A percentile compares a stretch with the other conserved stretches of the same genome.
phyloP scores from a whole-genome alignment of 495 filamentous ascomycete species.

The Talaromyces proteolyticus region DNA sequence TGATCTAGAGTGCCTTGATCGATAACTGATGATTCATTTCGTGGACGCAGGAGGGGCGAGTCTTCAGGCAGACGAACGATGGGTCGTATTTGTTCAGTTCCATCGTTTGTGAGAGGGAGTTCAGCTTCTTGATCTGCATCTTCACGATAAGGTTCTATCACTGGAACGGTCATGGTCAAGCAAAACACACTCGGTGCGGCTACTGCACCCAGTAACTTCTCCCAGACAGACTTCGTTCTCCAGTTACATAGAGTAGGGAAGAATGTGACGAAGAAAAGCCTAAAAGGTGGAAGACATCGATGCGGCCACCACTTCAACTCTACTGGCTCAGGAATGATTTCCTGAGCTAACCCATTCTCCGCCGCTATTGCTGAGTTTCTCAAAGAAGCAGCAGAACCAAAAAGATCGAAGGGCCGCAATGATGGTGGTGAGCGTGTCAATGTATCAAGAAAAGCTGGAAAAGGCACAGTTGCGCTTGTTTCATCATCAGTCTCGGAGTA shows the following conservation, averaged over 20 bases:
- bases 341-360: constrained; percentile 18
- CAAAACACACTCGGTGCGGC: constrained; percentile 87
- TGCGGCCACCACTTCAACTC: constrained; percentile 68
- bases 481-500: constrained; percentile 3
- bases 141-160: constrained; percentile 62
- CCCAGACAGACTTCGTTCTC: constrained; percentile 68
- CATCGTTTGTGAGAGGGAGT: constrained; percentile 25
- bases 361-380: constrained; percentile 24
- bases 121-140: constrained; percentile 34
- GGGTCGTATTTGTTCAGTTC: constrained; percentile 16
- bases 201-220: constrained; percentile 69
- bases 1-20: constrained; percentile 7
- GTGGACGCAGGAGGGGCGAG: constrained; percentile 27
- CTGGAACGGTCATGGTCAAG: constrained; percentile 86
- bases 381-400: constrained; percentile 45
- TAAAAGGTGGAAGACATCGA: constrained; percentile 59
- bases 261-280: constrained; percentile 63
- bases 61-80: constrained; percentile 36
- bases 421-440: too few species aligned
- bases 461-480: constrained; percentile 34
- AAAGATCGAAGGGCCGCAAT: too few species aligned
- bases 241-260: constrained; percentile 86
- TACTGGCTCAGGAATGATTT: constrained; percentile 4
- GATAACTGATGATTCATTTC: background rate
- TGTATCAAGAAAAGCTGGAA: constrained; percentile 47